These are phyloP conservation scores for Xylaria digitata DNA, from an alignment of 2,329 filamentous ascomycete genomes.

Conservation along the genomic window DNA sequence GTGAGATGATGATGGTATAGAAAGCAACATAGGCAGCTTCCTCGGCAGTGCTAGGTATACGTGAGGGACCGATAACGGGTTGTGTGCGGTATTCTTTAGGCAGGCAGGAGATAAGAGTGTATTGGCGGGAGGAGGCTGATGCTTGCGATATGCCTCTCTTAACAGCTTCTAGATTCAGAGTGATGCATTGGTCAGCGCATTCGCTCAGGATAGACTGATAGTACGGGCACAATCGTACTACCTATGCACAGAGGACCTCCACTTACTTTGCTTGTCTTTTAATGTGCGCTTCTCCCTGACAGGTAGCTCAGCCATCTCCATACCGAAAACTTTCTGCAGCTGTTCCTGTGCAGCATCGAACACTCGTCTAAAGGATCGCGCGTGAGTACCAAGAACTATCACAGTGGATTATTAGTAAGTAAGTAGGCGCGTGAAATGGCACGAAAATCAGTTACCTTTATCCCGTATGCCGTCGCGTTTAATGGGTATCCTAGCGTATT, in stretches of 20 bases:
- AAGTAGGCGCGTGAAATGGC: neutral
- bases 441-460: conserved; percentile 61
- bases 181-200: conserved; percentile 51
- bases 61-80: conserved; percentile 74
- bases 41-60: conserved; percentile 70
- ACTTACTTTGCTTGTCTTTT: conserved; percentile 76
- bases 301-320: conserved; percentile 89
- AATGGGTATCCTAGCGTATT: conserved; percentile 70
- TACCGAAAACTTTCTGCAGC: conserved; percentile 82
- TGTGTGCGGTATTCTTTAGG: conserved; percentile 74
- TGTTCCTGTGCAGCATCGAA: conserved; percentile 81
- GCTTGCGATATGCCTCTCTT: conserved; percentile 57
- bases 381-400: conserved; percentile 76
- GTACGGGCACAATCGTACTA: neutral
- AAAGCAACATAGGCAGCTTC: conserved; percentile 86
- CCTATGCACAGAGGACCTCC: neutral
- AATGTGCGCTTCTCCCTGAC: conserved; percentile 83
- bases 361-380: conserved; percentile 78
- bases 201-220: conserved; percentile 3
- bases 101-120: conserved; percentile 80
- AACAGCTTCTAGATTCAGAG: conserved; percentile 49
- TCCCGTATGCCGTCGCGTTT: conserved; percentile 71
- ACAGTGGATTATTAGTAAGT: conserved; percentile 5
- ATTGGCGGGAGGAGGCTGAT: conserved; percentile 73
- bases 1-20: conserved; percentile 80